These are phyloP conservation scores for Chiua sp. DNA, from an alignment of 1,284 basidiomycete species.

Conservation along the genomic window DNA sequence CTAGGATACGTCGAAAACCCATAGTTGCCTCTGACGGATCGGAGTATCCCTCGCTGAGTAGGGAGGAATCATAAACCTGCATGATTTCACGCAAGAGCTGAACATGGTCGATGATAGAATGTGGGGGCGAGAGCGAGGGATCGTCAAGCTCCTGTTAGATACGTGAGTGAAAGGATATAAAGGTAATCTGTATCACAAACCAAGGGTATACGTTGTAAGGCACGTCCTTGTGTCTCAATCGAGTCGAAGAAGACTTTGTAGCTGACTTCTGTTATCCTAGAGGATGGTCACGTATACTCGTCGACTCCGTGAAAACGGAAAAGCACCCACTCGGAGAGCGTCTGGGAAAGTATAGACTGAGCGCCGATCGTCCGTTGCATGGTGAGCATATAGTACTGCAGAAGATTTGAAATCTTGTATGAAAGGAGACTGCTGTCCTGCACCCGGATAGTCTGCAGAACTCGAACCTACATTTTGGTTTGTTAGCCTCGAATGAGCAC, in stretches of 20 bases:
- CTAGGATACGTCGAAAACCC: conserved; percentile 67
- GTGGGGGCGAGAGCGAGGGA: conserved; percentile 75
- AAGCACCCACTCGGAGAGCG: conserved; percentile 77
- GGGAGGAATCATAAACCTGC: conserved; percentile 84
- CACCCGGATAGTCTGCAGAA: conserved; percentile 90
- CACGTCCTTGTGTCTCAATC: conserved; percentile 81
- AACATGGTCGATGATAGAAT: conserved; percentile 79
- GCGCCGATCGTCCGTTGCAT: conserved; percentile 93
- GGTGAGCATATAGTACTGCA: conserved; percentile 93
- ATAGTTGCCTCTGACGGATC: conserved; percentile 11
- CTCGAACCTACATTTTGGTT: conserved; percentile 61
- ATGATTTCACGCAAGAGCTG: conserved; percentile 90
- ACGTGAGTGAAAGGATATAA: neutral
- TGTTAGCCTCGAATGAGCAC: neutral
- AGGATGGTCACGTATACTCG: neutral
- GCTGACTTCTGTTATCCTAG: conserved; percentile 79
- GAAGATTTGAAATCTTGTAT: conserved; percentile 92
- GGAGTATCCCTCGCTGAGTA: conserved; percentile 60
- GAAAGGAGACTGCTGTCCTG: conserved; percentile 93
- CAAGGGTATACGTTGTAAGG: conserved; percentile 72
- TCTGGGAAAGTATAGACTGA: conserved; percentile 76
- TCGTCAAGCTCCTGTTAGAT: conserved; percentile 74
- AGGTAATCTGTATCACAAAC: conserved; percentile 47
- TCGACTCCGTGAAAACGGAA: neutral
- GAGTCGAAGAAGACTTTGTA: conserved; percentile 88